Evolutionary conservation across 306 rosid species (phyloP), one percentile per base, ranked within the genome.

Genomic region (Dalbergia cochinchinensis): DNA sequence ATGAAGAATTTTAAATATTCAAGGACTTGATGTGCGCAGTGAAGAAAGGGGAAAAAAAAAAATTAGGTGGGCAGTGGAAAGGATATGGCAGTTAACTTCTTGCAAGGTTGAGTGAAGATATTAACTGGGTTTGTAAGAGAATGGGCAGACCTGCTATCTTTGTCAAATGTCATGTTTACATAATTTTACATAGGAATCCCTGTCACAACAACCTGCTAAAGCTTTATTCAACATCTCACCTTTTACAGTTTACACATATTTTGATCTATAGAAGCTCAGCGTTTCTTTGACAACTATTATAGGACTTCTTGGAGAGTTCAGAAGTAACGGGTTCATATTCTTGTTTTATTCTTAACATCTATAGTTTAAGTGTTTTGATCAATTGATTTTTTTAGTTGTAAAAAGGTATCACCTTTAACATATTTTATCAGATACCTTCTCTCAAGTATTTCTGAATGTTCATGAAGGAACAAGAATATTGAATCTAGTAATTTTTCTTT

Each of bases 371-470:
- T 22, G 26, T 22, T 22, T 22, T 22, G 26, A 22, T 22, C 26
- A 22, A 22, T 22, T 22, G 26, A 22, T 22, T 22, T 51, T 64
- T 31, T 74, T 26, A 64, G 42, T 12, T 35, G 34, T 33, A 64
- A 19, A 65, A n/a, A 71, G 50, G 20, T 20, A 37, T 42, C 19
- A 61, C 20, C 11, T 9, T 22, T 22, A 11, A 4, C 42, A 71
- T 34, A n/a, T 58, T 22, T 64, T 51, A 5, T 41, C 22, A 5
- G 45, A 41, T 69, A 50, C 45, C 51, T 79, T 51, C 72, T 19
- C 10, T 53, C 8, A 34, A 22, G 26, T 19, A 19, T 71, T 71
- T 72, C 66, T 50, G 51, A 79, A 35, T 79, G 72, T 37, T 79
- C 20, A 3, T 50, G 65, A 20, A 61, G 59, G 22, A 35, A 9